Evolutionary conservation across 179 eudicot species (phyloP).

Genomic region (Silene noctiflora): DNA sequence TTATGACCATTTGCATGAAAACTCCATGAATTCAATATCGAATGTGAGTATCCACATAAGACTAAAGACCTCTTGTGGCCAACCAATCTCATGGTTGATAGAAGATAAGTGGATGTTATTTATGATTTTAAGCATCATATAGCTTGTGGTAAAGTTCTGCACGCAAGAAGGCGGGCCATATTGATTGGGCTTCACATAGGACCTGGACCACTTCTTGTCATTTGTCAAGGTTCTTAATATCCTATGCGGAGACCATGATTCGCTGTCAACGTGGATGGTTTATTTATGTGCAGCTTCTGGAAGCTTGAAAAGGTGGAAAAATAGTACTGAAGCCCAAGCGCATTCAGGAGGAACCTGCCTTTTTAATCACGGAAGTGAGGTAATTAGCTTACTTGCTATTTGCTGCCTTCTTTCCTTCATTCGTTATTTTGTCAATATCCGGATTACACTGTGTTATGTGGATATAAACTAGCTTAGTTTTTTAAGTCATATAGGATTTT

Average conservation of each 20-base stretch:
- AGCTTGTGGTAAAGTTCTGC: background rate
- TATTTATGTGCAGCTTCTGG: slow-evolving; percentile 13
- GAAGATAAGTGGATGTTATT: slow-evolving; percentile 9
- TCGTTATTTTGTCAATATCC: background rate
- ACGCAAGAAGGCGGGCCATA: background rate
- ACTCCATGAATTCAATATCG: background rate
- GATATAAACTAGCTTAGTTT: background rate
- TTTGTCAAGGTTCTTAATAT: slow-evolving; percentile 7
- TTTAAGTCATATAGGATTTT: background rate
- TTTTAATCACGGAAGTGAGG: background rate
- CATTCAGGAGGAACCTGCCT: background rate
- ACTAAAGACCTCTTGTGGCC: slow-evolving; percentile 8
- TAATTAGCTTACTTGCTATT: slow-evolving; percentile 8
- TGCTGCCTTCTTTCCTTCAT: background rate
- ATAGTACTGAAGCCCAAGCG: slow-evolving; percentile 2
- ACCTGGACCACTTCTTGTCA: slow-evolving; percentile 11
- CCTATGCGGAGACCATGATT: slow-evolving; percentile 7
- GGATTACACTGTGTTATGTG: background rate
- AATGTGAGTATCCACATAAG: slow-evolving; percentile 13
- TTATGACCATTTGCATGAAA: slow-evolving; percentile 7
- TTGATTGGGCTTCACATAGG: slow-evolving; percentile 10
- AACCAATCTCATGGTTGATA: slow-evolving; percentile 13
- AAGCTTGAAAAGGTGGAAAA: slow-evolving; percentile 4
- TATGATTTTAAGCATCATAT: background rate
- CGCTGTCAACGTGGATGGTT: background rate